These are phyloP conservation scores for Aspergillus spinulosporus DNA, from an alignment of 2,329 filamentous ascomycete species.

Conservation along the genomic window DNA sequence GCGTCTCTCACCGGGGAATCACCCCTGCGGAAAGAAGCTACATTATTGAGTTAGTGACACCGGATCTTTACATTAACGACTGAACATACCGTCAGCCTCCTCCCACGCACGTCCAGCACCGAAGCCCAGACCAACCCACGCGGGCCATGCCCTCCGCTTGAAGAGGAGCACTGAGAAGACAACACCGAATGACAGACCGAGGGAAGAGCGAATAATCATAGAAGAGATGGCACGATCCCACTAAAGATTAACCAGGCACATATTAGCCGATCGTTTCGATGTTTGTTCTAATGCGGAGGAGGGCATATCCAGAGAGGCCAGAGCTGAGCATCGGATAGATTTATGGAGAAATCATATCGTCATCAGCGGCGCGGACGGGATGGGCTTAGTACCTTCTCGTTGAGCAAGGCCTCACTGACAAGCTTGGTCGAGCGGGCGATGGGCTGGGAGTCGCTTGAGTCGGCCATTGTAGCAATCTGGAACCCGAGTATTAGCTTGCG, in stretches of 20 bases:
- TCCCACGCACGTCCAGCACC: slow-evolving; percentile 96
- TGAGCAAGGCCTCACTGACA: slow-evolving; percentile 95
- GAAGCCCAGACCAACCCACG: slow-evolving; percentile 91
- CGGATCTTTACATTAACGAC: background rate
- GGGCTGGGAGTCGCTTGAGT: slow-evolving; percentile 55
- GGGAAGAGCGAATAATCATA: slow-evolving; percentile 91
- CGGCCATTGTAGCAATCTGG: slow-evolving; percentile 54
- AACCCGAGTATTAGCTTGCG: slow-evolving; percentile 20
- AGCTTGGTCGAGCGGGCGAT: slow-evolving; percentile 72
- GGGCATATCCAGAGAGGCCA: background rate
- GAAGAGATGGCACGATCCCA: slow-evolving; percentile 99
- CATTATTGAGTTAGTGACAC: slow-evolving; percentile 18
- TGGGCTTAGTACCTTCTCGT: slow-evolving; percentile 79
- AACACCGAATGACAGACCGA: slow-evolving; percentile 95
- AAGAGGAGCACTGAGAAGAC: slow-evolving; percentile 98
- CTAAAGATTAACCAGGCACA: slow-evolving; percentile 50
- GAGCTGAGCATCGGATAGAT: too few species aligned
- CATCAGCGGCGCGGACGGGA: background rate
- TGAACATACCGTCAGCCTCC: slow-evolving; percentile 80
- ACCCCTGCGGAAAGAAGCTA: slow-evolving; percentile 48
- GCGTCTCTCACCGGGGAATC: slow-evolving; percentile 43
- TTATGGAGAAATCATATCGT: background rate
- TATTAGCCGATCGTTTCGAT: slow-evolving; percentile 19
- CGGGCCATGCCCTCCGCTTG: slow-evolving; percentile 96
- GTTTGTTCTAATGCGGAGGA: background rate